Evolutionary conservation across 768 basidiomycete species (phyloP).

Genomic region (Boletus fagicola): DNA sequence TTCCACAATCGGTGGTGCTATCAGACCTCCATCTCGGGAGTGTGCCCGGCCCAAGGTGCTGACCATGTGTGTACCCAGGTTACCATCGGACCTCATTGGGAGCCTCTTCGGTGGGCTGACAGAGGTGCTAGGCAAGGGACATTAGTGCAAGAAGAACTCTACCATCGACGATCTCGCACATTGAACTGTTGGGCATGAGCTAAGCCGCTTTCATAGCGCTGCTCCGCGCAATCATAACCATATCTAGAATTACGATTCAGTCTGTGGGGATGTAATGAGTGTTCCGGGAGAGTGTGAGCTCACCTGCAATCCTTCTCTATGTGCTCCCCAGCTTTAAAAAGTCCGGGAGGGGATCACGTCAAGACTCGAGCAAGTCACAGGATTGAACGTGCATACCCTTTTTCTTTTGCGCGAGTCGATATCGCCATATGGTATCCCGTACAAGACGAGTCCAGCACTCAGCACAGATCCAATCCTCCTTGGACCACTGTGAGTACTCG

Average conservation of each 20-base stretch:
- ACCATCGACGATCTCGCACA: not conserved
- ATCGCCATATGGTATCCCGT: constrained; percentile 1
- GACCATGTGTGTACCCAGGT: too few species aligned
- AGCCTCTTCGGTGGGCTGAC: not conserved
- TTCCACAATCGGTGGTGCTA: too few species aligned
- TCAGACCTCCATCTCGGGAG: too few species aligned
- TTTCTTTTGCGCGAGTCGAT: not conserved
- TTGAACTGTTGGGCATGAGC: constrained; percentile 3
- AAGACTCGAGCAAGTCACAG: not conserved
- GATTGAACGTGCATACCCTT: not conserved
- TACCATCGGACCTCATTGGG: too few species aligned
- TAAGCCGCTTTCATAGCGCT: not conserved
- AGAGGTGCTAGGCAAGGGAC: not conserved
- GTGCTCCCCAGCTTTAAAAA: not conserved
- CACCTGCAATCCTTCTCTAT: constrained; percentile 2
- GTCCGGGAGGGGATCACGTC: not conserved
- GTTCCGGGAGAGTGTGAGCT: not conserved
- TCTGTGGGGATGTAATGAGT: not conserved
- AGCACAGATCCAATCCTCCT: not conserved
- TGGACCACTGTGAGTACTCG: constrained; percentile 2
- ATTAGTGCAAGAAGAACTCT: not conserved
- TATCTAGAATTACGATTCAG: not conserved
- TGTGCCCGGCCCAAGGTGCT: too few species aligned
- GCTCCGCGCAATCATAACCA: constrained; percentile 3
- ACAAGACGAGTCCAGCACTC: not conserved